Conservation (phyloP, 2,329 filamentous ascomycete genomes). For the Trichoderma sp. region DNA sequence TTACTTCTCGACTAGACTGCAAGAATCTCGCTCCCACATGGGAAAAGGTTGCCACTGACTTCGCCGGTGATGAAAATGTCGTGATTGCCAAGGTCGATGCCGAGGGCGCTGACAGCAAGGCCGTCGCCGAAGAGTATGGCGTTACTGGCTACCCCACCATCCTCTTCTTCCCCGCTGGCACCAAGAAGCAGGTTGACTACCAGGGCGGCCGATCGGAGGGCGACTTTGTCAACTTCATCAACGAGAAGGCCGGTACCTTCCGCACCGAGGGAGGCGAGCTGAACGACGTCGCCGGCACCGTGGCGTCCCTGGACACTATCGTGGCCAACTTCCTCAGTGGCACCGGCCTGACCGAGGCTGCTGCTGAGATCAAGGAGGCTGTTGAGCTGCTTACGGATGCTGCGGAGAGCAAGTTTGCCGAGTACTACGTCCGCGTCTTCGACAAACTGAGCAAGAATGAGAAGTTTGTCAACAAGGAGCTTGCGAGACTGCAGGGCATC, state of each 20-base stretch:
- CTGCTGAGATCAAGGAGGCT: slow-evolving; percentile 71
- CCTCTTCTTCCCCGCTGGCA: slow-evolving; percentile 93
- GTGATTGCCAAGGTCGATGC: slow-evolving; percentile 94
- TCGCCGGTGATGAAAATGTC: slow-evolving; percentile 74
- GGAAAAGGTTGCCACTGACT: slow-evolving; percentile 84
- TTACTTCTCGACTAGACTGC: slow-evolving; percentile 68
- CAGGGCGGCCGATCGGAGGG: slow-evolving; percentile 74
- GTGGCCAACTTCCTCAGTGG: slow-evolving; percentile 73
- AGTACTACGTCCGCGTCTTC: slow-evolving; percentile 93
- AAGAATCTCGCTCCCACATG: slow-evolving; percentile 88
- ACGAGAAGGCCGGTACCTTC: slow-evolving; percentile 86
- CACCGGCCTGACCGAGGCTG: slow-evolving; percentile 62
- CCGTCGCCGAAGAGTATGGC: slow-evolving; percentile 72
- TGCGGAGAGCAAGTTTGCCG: slow-evolving; percentile 73
- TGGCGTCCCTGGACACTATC: slow-evolving; percentile 75
- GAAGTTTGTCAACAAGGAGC: slow-evolving; percentile 82
- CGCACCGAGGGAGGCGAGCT: slow-evolving; percentile 80
- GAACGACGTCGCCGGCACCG: slow-evolving; percentile 76
- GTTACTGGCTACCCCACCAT: slow-evolving; percentile 92
- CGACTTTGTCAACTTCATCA: slow-evolving; percentile 78
- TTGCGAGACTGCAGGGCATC: slow-evolving; percentile 75
- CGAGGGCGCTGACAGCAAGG: slow-evolving; percentile 83
- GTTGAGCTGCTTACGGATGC: slow-evolving; percentile 65
- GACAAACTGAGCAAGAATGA: slow-evolving; percentile 80
- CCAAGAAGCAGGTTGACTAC: slow-evolving; percentile 71